Evolutionary conservation across 495 filamentous ascomycete genomes (phyloP), one percentile per base, ranked within the genome.

Genomic region (Neurospora sublineolata): DNA sequence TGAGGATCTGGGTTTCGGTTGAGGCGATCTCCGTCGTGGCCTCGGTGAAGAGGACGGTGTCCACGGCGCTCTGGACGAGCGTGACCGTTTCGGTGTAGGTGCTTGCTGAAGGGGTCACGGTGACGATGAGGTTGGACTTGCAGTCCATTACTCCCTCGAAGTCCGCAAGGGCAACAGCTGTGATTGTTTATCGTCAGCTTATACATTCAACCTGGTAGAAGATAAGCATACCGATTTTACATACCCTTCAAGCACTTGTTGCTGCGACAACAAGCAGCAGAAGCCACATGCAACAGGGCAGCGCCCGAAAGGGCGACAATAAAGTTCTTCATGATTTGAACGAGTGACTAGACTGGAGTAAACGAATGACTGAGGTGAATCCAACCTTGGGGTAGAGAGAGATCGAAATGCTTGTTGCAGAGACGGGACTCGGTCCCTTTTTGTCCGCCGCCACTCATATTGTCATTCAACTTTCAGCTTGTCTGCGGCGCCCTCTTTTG

Each of bases 271-370:
- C 67, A 72, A 69, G 39, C 38, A 46, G 71, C 71, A 3, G 39
- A 36, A 16, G 30, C 71, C 30, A 6, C 27, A 23, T 72, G 71
- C 30, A 72, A 37, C 38, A 72, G 23, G 40, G 64, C 64, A 42
- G 38, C 40, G 12, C 71, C 71, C 64, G 71, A 44, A 33, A 72
- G 46, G 33, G 67, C 64, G 37, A 46, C 41, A 52, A 72, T 12
- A 67, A 68, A 18, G 33, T 69, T 72, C 64, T 69, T 72, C 71
- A 72, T 72, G 40, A 38, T 69, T 72, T n/a, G 46, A 72, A 69
- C 30, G 71, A 72, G 40, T 69, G 71, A 27, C 71, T 44, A 46
- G 20, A 30, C 37, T 20, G 52, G 23, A 60, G 52, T 36, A 52
- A 72, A 69, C 18, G 70, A 72, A 37, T 72, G 71, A 69, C 71